Percentiles rank a stretch among this genome's conserved stretches.
These are phyloP conservation scores for Trichoderma atrobrunneum DNA, from an alignment of 2,329 filamentous ascomycete species.

Conservation along the genomic window DNA sequence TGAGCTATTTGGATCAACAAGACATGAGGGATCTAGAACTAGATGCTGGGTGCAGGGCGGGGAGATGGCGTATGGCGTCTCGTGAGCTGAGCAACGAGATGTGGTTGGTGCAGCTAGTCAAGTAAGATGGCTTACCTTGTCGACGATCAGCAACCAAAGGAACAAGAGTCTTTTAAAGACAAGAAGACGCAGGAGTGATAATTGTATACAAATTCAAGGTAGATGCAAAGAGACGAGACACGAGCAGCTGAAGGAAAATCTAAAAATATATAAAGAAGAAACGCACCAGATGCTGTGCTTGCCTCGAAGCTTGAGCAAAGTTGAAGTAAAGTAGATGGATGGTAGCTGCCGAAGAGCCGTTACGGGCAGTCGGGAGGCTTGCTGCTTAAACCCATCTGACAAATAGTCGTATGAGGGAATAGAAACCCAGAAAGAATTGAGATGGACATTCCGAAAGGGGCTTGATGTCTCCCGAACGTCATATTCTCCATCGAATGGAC, in stretches of 20 bases:
- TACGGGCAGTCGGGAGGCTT: slow-evolving; percentile 2
- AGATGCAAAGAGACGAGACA: neutral
- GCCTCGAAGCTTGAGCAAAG: neutral
- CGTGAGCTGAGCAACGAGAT: neutral
- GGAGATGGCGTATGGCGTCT: slow-evolving; percentile 10
- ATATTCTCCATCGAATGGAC: slow-evolving; percentile 6
- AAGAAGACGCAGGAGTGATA: neutral
- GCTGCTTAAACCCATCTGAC: neutral
- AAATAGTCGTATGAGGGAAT: slow-evolving; percentile 7
- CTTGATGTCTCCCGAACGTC: neutral
- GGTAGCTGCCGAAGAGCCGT: slow-evolving; percentile 7
- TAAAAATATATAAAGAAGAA: neutral
- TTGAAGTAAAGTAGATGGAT: no score
- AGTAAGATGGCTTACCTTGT: neutral
- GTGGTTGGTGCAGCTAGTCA: slow-evolving; percentile 7
- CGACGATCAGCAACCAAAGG: neutral
- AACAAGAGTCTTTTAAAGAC: neutral
- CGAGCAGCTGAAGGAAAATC: neutral
- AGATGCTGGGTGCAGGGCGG: neutral
- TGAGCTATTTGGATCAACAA: neutral
- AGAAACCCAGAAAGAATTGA: neutral
- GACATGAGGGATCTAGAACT: neutral
- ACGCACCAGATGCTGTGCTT: neutral
- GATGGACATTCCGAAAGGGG: neutral
- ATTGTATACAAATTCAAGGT: neutral